Percentiles rank a stretch among this genome's conserved stretches.
Conservation (phyloP, 2,329 filamentous ascomycete genomes). For the Trichocomaceae sp. region DNA sequence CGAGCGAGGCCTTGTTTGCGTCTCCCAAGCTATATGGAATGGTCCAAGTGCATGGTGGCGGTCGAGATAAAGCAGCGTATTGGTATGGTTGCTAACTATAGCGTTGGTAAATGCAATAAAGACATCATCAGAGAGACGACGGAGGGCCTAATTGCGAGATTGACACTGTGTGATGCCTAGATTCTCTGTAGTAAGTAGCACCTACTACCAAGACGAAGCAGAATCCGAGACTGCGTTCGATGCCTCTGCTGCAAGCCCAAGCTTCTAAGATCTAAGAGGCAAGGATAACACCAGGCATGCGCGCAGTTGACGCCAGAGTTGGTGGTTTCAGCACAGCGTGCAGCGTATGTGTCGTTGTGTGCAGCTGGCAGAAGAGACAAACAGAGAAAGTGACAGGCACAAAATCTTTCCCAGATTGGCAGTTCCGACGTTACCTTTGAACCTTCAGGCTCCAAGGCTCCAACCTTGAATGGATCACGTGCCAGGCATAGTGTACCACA, state of each 20-base stretch:
- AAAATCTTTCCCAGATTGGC: constrained; percentile 1
- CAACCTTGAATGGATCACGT: background rate
- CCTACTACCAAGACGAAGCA: background rate
- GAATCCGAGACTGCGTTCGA: background rate
- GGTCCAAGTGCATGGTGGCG: background rate
- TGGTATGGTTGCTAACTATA: background rate
- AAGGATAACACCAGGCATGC: background rate
- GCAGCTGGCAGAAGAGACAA: background rate
- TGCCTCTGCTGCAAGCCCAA: background rate
- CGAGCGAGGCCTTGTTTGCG: background rate
- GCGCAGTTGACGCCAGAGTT: background rate
- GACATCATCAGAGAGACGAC: background rate
- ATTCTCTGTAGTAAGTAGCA: too few relatives aligned
- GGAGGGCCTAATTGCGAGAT: background rate
- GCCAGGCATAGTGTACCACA: constrained; percentile 1
- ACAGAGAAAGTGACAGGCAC: background rate
- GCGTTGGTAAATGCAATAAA: background rate
- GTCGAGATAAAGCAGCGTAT: background rate
- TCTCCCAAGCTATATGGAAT: background rate
- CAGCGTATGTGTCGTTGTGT: too few relatives aligned
- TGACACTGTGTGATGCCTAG: background rate
- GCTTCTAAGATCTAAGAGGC: background rate
- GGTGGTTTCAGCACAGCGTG: too few relatives aligned
- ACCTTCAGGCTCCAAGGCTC: too few relatives aligned
- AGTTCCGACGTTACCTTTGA: constrained; percentile 4